Percentiles rank a stretch among this genome's conserved stretches.
Conservation (phyloP, 1,139 yeast genomes). For the Scheffersomyces quercinus region DNA sequence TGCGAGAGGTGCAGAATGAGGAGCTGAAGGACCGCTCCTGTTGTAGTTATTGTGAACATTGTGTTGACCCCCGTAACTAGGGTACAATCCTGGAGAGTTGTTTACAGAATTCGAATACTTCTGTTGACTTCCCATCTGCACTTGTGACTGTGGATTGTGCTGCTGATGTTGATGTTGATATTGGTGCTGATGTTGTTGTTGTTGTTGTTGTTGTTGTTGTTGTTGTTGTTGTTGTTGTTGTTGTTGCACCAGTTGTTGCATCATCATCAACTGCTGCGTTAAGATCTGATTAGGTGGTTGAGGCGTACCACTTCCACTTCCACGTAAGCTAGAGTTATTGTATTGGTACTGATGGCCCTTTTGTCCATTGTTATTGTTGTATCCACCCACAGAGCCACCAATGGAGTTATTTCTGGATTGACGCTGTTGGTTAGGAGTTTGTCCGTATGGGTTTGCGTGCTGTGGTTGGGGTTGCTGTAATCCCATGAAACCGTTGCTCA, state of each 20-base stretch:
- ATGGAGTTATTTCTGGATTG: constrained; percentile 13
- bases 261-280: constrained; percentile 21
- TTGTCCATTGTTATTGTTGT: constrained; percentile 6
- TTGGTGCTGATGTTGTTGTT: constrained; percentile 10
- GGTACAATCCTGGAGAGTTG: constrained; percentile 29
- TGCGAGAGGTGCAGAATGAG: constrained; percentile 12
- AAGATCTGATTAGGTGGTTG: constrained; percentile 15
- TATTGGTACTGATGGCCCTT: constrained; percentile 11
- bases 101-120: constrained; percentile 22
- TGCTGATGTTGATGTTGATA: constrained; percentile 7
- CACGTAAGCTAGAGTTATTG: constrained; percentile 13
- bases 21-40: constrained; percentile 5
- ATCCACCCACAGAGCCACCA: constrained; percentile 2
- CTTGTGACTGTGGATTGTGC: constrained; percentile 15
- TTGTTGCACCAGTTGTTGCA: constrained; percentile 20
- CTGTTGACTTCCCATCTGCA: constrained; percentile 12
- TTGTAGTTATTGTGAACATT: constrained; percentile 8
- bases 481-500: constrained; percentile 28
- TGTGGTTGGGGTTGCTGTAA: constrained; percentile 34
- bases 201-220: constrained; percentile 11
- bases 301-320: constrained; percentile 21
- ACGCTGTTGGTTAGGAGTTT: background rate
- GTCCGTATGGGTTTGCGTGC: constrained; percentile 13
- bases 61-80: constrained; percentile 17
- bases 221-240: constrained; percentile 11